Conservation (phyloP, 139 green algal genomes). For the Astrephomene gubernaculifera region DNA sequence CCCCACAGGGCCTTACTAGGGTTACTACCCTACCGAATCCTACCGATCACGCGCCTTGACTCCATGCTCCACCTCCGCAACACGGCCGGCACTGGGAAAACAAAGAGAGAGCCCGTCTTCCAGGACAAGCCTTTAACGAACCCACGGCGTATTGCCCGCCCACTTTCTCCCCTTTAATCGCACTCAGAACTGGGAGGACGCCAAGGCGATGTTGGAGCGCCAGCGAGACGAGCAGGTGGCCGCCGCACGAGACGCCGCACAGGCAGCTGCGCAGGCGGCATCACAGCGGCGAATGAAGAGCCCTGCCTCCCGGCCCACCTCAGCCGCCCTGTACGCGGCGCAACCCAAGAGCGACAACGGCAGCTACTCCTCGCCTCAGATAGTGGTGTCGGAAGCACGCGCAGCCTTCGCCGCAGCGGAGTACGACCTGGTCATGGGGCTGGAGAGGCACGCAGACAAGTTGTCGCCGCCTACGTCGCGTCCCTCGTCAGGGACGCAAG, state of each 20-base stretch:
- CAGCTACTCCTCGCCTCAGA: neutral
- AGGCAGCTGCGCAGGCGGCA: too few relatives aligned
- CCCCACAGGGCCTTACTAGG: too few relatives aligned
- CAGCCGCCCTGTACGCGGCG: conserved; percentile 1
- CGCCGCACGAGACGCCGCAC: neutral
- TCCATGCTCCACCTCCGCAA: too few relatives aligned
- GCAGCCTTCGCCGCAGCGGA: neutral
- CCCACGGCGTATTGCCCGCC: too few relatives aligned
- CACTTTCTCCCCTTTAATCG: neutral
- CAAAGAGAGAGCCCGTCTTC: too few relatives aligned
- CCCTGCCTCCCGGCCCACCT: conserved; percentile 39
- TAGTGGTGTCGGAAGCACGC: neutral
- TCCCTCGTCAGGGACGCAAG: neutral
- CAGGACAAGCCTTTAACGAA: too few relatives aligned
- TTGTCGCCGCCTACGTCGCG: neutral
- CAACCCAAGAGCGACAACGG: neutral
- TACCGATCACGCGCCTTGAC: too few relatives aligned
- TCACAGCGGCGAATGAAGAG: too few relatives aligned
- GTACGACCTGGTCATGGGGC: conserved; percentile 15
- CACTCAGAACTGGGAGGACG: conserved; percentile 30
- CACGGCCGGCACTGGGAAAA: too few relatives aligned
- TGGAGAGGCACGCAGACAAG: conserved; percentile 12
- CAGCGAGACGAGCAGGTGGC: conserved; percentile 42
- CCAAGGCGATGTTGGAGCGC: conserved; percentile 36
- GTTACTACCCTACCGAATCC: too few relatives aligned